Conservation (phyloP, 2,329 filamentous ascomycete species). For the Fusarium liriodendri region DNA sequence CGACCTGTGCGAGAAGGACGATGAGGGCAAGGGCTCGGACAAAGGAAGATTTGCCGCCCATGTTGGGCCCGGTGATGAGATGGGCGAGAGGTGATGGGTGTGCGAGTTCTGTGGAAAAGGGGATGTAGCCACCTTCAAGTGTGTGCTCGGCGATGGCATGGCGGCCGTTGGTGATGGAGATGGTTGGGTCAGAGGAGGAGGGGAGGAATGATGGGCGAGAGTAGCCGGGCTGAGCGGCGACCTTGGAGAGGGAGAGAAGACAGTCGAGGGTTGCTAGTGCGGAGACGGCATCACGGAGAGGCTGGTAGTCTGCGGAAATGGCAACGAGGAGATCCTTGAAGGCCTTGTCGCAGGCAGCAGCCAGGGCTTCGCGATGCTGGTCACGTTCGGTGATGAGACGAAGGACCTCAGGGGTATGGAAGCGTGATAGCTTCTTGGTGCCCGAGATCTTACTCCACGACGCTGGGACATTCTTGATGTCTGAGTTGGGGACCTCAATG, state of each 20-base stretch:
- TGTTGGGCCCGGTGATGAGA: conserved; percentile 96
- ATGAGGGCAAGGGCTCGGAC: conserved; percentile 93
- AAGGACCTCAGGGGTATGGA: conserved; percentile 93
- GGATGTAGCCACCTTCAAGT: conserved; percentile 87
- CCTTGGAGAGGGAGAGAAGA: conserved; percentile 84
- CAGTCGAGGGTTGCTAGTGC: conserved; percentile 90
- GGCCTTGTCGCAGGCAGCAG: conserved; percentile 88
- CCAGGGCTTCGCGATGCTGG: conserved; percentile 93
- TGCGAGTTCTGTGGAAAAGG: conserved; percentile 84
- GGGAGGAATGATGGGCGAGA: conserved; percentile 76
- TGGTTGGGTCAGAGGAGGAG: conserved; percentile 71
- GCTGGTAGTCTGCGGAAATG: conserved; percentile 87
- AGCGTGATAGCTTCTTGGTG: conserved; percentile 91
- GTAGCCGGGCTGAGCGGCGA: conserved; percentile 90
- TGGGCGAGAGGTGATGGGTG: conserved; percentile 76
- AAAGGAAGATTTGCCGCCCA: conserved; percentile 99
- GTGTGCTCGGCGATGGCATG: conserved; percentile 97
- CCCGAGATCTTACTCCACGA: conserved; percentile 96
- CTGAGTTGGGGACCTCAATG: conserved; percentile 86
- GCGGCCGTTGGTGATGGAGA: conserved; percentile 74
- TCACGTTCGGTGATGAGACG: conserved; percentile 87
- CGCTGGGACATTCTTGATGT: conserved; percentile 88
- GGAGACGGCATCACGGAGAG: conserved; percentile 88
- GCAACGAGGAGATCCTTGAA: conserved; percentile 78
- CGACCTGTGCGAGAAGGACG: conserved; percentile 92